Percentiles rank a stretch among this genome's conserved stretches.
These are phyloP conservation scores for Escallonia rubra DNA, from an alignment of 129 eudicot species.

Conservation along the genomic window DNA sequence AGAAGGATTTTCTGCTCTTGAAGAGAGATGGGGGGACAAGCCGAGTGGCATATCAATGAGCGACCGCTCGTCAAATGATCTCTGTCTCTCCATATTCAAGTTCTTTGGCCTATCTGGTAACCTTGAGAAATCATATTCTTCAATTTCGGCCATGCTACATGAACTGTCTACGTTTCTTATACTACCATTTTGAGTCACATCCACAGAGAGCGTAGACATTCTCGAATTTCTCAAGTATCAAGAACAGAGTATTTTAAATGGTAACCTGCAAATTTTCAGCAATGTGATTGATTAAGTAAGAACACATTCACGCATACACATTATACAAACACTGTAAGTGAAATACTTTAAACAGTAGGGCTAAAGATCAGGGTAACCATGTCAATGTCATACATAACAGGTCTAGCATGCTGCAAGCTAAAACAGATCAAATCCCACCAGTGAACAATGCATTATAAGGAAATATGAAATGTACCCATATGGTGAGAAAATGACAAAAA, in stretches of 20 bases:
- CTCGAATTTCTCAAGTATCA: neutral
- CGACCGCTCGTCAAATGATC: conserved; percentile 72
- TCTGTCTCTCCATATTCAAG: conserved; percentile 70
- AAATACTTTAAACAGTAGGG: neutral
- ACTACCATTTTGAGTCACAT: conserved; percentile 37
- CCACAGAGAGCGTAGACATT: conserved; percentile 51
- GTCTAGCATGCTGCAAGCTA: neutral
- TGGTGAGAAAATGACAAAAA: neutral
- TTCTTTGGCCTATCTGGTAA: conserved; percentile 50
- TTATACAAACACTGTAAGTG: neutral
- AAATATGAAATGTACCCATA: neutral
- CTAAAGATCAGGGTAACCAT: neutral
- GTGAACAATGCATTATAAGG: too few relatives aligned
- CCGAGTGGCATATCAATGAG: conserved; percentile 44
- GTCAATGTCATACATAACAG: neutral
- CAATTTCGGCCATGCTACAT: conserved; percentile 31
- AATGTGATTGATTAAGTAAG: neutral
- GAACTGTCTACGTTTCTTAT: conserved; percentile 30
- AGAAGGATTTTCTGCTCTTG: conserved; percentile 42
- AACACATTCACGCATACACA: neutral
- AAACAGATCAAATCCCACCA: neutral
- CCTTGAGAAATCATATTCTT: conserved; percentile 67
- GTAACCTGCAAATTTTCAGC: conserved; percentile 6
- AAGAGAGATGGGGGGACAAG: conserved; percentile 43
- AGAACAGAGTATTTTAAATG: neutral